Base-by-base conservation (phyloP, 441 rosid genomes). In the Populus hybrid region DNA sequence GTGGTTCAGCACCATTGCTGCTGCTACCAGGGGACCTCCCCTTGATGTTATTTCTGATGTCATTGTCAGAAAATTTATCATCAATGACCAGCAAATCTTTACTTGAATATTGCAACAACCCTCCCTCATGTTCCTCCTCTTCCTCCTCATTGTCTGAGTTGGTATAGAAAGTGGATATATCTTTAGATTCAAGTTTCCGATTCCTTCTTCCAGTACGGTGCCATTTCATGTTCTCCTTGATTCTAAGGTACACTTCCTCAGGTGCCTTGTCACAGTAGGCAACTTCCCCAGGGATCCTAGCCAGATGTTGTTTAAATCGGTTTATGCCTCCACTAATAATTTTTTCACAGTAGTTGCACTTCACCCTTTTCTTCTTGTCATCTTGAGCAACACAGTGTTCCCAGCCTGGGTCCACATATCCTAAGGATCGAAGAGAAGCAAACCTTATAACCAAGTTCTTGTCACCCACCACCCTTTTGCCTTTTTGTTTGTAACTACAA, bases 401-500 rank as follows among this genome's bases (percentile, higher is more conserved):
- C 98, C 99, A 95, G 70, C 99, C 99, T n/a, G 98, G 99, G 80
- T 94, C 99, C 82, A 91, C 91, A 75, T 90, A 93, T 26, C 97
- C 94, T 73, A 94, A 86, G 73, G 96, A 90, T 35, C 94, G 89
- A 72, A 89, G 91, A 77, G 91, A 92, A 67, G 89, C 87, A 74
- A 84, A 82, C 69, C 81, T 83, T 76, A 85, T 79, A 73, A 78
- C 82, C 75, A 88, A 80, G 83, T 84, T 84, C 77, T 86, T 85
- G 65, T 90, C 90, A 80, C 83, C 82, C 74, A 81, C 80, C 40
- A 83, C 81, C 53, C 82, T 85, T 83, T 90, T 93, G 40, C 91
- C 93, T 75, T 87, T 93, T 45, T 69, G 84, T 73, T 85, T 83
- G 69, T 78, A 86, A 42, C 80, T 79, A 9, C 75, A 50, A 12